A percentile compares a stretch with the other conserved stretches of the same genome.
phyloP scores from a whole-genome alignment of 345 rosid genomes.

The Sonneratia alba region DNA sequence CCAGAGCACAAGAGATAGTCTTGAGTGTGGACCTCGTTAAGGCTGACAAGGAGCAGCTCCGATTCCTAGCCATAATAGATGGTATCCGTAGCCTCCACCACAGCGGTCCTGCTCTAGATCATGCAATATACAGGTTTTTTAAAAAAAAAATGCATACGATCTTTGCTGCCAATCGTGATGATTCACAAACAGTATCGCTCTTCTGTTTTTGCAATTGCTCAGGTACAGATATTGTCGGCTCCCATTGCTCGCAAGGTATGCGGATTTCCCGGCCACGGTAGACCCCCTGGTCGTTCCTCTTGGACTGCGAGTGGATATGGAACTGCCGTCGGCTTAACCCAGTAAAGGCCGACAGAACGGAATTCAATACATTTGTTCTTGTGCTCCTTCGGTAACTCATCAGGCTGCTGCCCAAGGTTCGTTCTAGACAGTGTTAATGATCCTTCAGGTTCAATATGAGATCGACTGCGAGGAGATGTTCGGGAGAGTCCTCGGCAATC shows the following conservation, averaged over 20 bases:
- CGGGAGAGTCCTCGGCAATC: slow-evolving; percentile 51
- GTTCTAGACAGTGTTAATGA: neutral
- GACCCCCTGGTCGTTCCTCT: neutral
- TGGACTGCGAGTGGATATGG: slow-evolving; percentile 7
- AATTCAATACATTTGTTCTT: too few species aligned
- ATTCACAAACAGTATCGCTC: too few species aligned
- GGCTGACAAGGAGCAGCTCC: slow-evolving; percentile 1
- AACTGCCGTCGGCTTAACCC: slow-evolving; percentile 1
- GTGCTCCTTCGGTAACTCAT: too few species aligned
- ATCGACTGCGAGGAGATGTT: slow-evolving; percentile 59
- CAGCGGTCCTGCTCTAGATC: neutral
- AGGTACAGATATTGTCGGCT: slow-evolving; percentile 5
- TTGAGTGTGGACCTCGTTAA: neutral
- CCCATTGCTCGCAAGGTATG: slow-evolving; percentile 2
- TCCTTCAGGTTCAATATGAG: slow-evolving; percentile 58
- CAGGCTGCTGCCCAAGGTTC: too few species aligned
- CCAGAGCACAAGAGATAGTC: neutral
- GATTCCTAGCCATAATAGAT: neutral
- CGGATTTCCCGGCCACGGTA: neutral
- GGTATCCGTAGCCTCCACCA: neutral
- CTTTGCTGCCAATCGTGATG: neutral
- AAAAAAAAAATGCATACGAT: neutral
- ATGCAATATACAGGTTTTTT: neutral
- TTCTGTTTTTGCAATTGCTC: neutral
- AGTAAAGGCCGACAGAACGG: neutral